These are phyloP conservation scores for Penicillium paneum DNA, from an alignment of 2,329 filamentous ascomycete genomes.

Conservation along the genomic window DNA sequence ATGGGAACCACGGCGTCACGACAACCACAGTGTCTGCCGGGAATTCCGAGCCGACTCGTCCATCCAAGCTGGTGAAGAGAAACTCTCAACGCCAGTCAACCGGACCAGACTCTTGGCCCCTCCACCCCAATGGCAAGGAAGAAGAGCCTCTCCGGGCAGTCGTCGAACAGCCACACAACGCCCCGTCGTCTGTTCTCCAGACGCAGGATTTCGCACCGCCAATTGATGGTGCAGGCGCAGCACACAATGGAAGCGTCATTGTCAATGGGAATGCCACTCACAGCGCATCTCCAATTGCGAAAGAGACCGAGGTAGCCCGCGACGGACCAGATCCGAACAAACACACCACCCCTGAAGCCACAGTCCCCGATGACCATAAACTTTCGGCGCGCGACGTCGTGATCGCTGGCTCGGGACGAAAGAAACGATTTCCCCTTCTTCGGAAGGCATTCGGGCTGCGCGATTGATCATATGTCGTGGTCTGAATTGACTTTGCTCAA, in stretches of 20 bases:
- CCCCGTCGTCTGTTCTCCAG: conserved; percentile 5
- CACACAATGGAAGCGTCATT: conserved; percentile 10
- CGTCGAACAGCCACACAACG: conserved; percentile 10
- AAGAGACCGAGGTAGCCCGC: conserved; percentile 10
- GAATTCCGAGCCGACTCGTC: conserved; percentile 12
- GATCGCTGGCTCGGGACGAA: conserved; percentile 39
- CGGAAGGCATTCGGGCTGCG: conserved; percentile 46
- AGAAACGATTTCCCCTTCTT: conserved; percentile 46
- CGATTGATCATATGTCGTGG: conserved; percentile 5
- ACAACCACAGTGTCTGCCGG: conserved; percentile 24
- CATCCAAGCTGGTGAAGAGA: conserved; percentile 31
- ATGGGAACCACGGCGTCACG: conserved; percentile 11
- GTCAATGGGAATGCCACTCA: conserved; percentile 9
- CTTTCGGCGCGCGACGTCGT: conserved; percentile 29
- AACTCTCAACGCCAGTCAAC: conserved; percentile 21
- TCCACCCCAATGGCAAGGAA: conserved; percentile 8
- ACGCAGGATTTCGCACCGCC: background rate
- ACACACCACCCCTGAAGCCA: conserved; percentile 12
- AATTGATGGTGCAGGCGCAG: background rate
- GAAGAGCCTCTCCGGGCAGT: conserved; percentile 8
- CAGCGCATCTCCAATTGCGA: conserved; percentile 2
- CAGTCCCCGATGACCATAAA: conserved; percentile 13
- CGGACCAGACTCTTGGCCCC: conserved; percentile 27
- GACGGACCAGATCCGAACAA: conserved; percentile 8
- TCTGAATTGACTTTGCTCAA: background rate